Evolutionary conservation across 352 stramenopile species (phyloP).

Genomic region (Globisporangium carolinianum): DNA sequence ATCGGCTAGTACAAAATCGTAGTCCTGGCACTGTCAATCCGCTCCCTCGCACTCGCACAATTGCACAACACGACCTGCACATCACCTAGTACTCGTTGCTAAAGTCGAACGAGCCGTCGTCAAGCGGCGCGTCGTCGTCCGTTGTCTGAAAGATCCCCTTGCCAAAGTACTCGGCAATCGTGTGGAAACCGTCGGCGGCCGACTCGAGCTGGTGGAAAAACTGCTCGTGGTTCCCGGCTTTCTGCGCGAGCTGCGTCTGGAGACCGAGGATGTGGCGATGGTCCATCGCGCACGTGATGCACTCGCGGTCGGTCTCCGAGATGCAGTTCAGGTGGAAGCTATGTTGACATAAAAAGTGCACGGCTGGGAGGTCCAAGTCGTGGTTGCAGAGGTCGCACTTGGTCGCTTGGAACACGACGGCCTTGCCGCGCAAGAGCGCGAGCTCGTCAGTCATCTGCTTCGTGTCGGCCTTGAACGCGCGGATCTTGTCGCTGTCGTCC

Average conservation of each 20-base stretch:
- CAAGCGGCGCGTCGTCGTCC: constrained; percentile 34
- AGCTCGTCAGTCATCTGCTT: constrained; percentile 91
- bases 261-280: constrained; percentile 80
- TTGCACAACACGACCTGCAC: background rate
- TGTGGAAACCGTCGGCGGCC: constrained; percentile 82
- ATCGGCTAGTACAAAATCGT: too few species aligned
- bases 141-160: constrained; percentile 90
- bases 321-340: constrained; percentile 89
- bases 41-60: too few species aligned
- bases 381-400: constrained; percentile 89
- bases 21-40: too few species aligned
- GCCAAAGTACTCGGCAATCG: constrained; percentile 89
- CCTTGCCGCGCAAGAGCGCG: constrained; percentile 68
- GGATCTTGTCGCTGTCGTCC: constrained; percentile 83
- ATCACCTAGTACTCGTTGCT: constrained; percentile 74
- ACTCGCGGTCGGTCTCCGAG: constrained; percentile 84
- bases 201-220: constrained; percentile 92
- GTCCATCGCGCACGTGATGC: constrained; percentile 84
- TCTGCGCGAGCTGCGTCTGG: constrained; percentile 84
- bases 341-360: constrained; percentile 90
- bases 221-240: constrained; percentile 87
- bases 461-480: constrained; percentile 79
- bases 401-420: constrained; percentile 86
- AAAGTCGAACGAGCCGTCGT: constrained; percentile 71
- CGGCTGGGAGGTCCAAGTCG: constrained; percentile 85